Evolutionary conservation across 2,329 filamentous ascomycete genomes (phyloP), one percentile per base, ranked within the genome.

Genomic region (Ophiostoma sp.): DNA sequence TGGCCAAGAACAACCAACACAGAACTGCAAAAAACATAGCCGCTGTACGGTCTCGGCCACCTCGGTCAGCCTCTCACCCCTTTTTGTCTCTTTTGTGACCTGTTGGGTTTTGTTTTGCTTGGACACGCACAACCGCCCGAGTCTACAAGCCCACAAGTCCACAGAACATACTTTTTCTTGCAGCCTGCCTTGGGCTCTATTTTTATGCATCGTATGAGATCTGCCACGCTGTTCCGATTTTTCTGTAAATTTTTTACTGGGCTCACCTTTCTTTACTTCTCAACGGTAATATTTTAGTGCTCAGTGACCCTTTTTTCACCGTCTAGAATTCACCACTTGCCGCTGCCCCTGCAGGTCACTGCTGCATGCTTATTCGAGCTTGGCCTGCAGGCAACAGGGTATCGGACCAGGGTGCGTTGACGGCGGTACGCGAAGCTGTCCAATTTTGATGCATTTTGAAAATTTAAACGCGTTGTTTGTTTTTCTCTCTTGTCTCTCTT

Each of bases 341-440:
- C 48, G 22, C n/a, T 66, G n/a, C 31, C n/a, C 59, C n/a, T 72
- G 31, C 45, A 57, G 63, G 59, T 59, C 57, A 66, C 50, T 36
- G 48, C 50, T 68, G 70, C 59, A 71, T 28, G 61, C 70, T 57
- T 55, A 68, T 71, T 71, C 57, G 69, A 33, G 52, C 52, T 48
- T 59, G 69, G 69, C 50, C 50, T 57, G 39, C 61, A 57, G 31
- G 11, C 25, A 12, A 42, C 12, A 48, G 39, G 64, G 42, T 48
- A 12, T 50, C 28, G 28, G 63, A 50, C 63, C 17, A 69, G 64
- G 64, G 22, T n/a, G 28, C 33, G 17, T 11, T 68, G 63, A 68
- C 15, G 42, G 45, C 45, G 63, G 63, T n/a, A 36, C 42, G 28
- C 45, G 42, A 52, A n/a, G 15, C 11, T 31, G 63, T 19, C 57